Percentiles rank a stretch among this genome's conserved stretches.
phyloP scores from a whole-genome alignment of 202 grass and related monocot genomes.

The Setaria italica region DNA sequence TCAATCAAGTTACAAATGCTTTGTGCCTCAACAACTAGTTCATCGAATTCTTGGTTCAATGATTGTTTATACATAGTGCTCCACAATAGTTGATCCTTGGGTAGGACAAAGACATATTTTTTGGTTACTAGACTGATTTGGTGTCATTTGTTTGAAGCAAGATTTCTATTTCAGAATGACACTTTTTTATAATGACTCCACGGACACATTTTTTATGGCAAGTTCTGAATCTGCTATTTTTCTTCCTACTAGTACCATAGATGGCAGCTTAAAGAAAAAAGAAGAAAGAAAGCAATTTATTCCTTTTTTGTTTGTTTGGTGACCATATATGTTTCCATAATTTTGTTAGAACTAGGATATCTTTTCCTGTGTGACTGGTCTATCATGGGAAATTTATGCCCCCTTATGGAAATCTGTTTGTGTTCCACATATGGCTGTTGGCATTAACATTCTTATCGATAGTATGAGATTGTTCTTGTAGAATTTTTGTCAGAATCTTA shows the following conservation, averaged over 20 bases:
- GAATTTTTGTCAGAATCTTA: slow-evolving; percentile 1
- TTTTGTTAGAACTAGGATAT: neutral
- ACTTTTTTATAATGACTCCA: neutral
- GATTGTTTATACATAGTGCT: slow-evolving; percentile 2
- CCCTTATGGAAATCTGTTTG: slow-evolving; percentile 8
- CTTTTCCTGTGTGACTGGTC: neutral
- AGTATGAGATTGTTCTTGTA: neutral
- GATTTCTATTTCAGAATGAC: neutral
- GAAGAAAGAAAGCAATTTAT: too few relatives aligned
- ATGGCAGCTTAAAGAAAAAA: neutral
- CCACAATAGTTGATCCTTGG: neutral
- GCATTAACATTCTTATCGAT: slow-evolving; percentile 13
- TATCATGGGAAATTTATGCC: slow-evolving; percentile 12
- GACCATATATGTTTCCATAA: neutral
- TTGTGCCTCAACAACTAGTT: neutral
- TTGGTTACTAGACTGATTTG: neutral
- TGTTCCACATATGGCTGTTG: neutral
- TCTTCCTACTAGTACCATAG: neutral
- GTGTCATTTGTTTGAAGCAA: neutral
- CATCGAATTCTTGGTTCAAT: neutral
- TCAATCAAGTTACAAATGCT: slow-evolving; percentile 7
- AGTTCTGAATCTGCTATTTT: slow-evolving; percentile 4
- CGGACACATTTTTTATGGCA: neutral
- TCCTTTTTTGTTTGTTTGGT: neutral
- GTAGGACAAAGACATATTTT: neutral